phyloP scores from a whole-genome alignment of 1,284 basidiomycete species.

The Boletellus dicymbophilus region DNA sequence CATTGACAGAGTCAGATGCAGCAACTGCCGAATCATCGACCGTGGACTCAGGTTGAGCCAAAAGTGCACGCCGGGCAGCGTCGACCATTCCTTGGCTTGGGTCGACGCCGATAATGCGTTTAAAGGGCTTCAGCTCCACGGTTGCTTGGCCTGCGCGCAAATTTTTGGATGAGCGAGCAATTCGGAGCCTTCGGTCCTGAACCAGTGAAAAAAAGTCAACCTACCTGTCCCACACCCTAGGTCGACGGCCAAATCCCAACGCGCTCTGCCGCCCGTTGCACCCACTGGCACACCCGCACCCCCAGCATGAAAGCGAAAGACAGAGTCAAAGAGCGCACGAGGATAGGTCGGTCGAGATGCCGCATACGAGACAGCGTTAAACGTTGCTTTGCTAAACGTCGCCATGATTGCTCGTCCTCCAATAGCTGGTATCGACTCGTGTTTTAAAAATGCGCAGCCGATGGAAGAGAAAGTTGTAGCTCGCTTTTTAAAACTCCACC shows the following conservation, averaged over 20 bases:
- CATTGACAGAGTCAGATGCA: too few species aligned
- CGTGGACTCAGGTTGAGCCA: not conserved
- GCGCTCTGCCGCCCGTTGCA: slow-evolving; percentile 24
- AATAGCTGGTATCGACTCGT: too few species aligned
- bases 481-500: too few species aligned
- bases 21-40: too few species aligned
- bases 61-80: slow-evolving; percentile 49
- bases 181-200: too few species aligned
- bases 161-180: too few species aligned
- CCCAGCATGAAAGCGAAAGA: slow-evolving; percentile 58
- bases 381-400: slow-evolving; percentile 64
- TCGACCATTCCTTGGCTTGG: slow-evolving; percentile 76
- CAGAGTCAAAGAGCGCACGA: slow-evolving; percentile 56
- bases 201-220: slow-evolving; percentile 28
- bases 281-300: not conserved
- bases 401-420: too few species aligned
- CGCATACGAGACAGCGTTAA: slow-evolving; percentile 66
- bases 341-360: slow-evolving; percentile 71
- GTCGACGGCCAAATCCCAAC: slow-evolving; percentile 66
- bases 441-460: too few species aligned
- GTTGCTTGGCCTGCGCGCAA: slow-evolving; percentile 65
- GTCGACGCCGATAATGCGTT: slow-evolving; percentile 68
- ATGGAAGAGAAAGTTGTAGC: too few species aligned
- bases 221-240: slow-evolving; percentile 84
- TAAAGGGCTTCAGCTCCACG: slow-evolving; percentile 60